Evolutionary conservation across 169 alveolate species (phyloP).

Genomic region (Cryptosporidium bovis): DNA sequence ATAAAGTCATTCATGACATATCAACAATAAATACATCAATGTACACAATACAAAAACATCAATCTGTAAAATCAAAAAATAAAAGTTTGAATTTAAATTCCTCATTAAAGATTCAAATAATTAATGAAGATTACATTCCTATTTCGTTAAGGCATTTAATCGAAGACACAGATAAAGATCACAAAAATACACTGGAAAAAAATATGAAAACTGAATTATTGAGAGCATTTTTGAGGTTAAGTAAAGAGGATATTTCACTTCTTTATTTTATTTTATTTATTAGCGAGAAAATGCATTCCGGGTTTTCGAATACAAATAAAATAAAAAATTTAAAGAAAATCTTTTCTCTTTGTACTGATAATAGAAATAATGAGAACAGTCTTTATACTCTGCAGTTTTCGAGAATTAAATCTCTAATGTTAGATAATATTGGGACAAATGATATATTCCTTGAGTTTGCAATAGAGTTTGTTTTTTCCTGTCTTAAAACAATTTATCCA

Average conservation of each 20-base stretch:
- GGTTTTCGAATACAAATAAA: neutral
- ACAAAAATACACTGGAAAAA: neutral
- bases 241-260: constrained; percentile 46
- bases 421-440: neutral
- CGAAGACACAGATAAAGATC: neutral
- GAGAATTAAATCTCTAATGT: constrained; percentile 30
- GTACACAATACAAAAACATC: constrained; percentile 27
- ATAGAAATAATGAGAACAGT: neutral
- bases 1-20: constrained; percentile 40
- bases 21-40: constrained; percentile 49
- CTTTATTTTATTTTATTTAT: constrained; percentile 19
- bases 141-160: constrained; percentile 28
- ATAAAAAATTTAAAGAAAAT: constrained; percentile 11
- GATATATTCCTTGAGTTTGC: neutral
- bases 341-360: constrained; percentile 23
- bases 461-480: constrained; percentile 35
- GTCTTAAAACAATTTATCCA: constrained; percentile 44
- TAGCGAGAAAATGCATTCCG: neutral
- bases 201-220: constrained; percentile 33
- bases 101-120: constrained; percentile 18
- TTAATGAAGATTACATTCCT: constrained; percentile 48
- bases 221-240: constrained; percentile 32
- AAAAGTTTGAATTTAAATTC: constrained; percentile 26
- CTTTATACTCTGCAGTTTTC: constrained; percentile 39
- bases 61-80: neutral